These are phyloP conservation scores for Penicillium ucsense DNA, from an alignment of 495 filamentous ascomycete species.

Conservation along the genomic window DNA sequence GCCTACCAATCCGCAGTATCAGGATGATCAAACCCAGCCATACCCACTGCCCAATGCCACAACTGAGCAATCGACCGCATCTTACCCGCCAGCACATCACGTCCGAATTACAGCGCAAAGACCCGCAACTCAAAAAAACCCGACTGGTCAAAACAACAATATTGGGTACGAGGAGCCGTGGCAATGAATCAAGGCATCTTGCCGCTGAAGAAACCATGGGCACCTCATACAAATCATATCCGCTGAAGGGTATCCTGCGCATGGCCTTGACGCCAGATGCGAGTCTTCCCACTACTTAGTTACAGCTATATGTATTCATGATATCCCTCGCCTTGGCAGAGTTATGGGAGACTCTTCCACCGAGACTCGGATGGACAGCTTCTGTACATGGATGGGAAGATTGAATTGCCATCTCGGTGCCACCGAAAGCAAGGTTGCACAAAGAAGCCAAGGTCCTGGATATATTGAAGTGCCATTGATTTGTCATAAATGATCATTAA, in stretches of 20 bases:
- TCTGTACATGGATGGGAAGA: no score
- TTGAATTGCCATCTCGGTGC: no score
- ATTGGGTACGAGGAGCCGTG: slow-evolving; percentile 8
- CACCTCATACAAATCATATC: no score
- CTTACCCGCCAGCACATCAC: slow-evolving; percentile 3
- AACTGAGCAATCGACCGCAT: slow-evolving; percentile 3
- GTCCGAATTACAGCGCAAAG: background rate
- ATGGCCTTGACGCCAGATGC: background rate
- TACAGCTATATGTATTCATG: no score
- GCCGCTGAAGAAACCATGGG: no score
- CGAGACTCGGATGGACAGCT: no score
- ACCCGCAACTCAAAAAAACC: background rate
- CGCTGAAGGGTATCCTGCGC: no score
- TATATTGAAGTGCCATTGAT: slow-evolving; percentile 2
- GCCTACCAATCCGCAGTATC: slow-evolving; percentile 3
- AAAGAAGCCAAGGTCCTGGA: background rate
- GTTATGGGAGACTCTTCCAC: no score
- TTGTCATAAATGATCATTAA: slow-evolving; percentile 22
- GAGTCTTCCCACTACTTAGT: background rate
- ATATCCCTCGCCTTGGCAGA: no score
- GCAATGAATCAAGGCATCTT: slow-evolving; percentile 1
- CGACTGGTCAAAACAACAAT: background rate
- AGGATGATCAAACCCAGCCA: background rate
- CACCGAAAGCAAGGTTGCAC: no score
- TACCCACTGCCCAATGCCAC: slow-evolving; percentile 8